Base-by-base conservation (phyloP, 768 basidiomycete genomes). In the Suillus ampliporus region DNA sequence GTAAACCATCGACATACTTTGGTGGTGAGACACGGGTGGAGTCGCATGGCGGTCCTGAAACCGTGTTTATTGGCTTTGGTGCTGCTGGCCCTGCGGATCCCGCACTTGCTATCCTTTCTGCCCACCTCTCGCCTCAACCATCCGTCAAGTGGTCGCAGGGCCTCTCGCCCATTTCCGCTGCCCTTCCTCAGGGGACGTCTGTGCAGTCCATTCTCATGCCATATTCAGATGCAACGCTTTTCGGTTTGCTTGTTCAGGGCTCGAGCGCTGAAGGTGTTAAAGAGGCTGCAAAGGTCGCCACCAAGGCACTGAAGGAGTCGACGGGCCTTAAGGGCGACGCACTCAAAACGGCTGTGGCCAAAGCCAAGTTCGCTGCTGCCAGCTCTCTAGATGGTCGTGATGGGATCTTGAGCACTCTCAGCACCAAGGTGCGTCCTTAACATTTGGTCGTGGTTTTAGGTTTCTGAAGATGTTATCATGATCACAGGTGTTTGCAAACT, bases 201-300 rank as follows among this genome's bases (percentile, higher is more conserved):
- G 91, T 91, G 60, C 83, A 89, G 73, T 77, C 89, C 13, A 87
- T 97, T 58, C 86, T 92, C 71, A 81, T 95, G 14, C 89, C 91
- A 15, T 99, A 99, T 80, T 93, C 95, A 17, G 97, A 99, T 72
- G 96, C 95, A 4, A 82, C 90, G 8, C 83, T 99, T 57, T 87
- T 97, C 63, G 95, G 95, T 62, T 77, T 97, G 61, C 77, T 94
- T 58, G 80, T 98, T 40, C 88, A 92, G 72, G 94, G 88, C 7
- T 74, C 81, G 41, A 89, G 88, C 26, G 73, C 83, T 2, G 80
- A 82, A 48, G 85, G 80, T 58, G 88, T 94, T 51, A 87, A 83
- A 67, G 84, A 88, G 61, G 92, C 89, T 23, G 86, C 84, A 19
- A 86, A 87, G 76, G 81, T 80, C n/a, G 88, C 89, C 35, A 87